A percentile compares a stretch with the other conserved stretches of the same genome.
Evolutionary conservation across 208 protist species (phyloP).

Genomic region (Trypanosoma conorhini): DNA sequence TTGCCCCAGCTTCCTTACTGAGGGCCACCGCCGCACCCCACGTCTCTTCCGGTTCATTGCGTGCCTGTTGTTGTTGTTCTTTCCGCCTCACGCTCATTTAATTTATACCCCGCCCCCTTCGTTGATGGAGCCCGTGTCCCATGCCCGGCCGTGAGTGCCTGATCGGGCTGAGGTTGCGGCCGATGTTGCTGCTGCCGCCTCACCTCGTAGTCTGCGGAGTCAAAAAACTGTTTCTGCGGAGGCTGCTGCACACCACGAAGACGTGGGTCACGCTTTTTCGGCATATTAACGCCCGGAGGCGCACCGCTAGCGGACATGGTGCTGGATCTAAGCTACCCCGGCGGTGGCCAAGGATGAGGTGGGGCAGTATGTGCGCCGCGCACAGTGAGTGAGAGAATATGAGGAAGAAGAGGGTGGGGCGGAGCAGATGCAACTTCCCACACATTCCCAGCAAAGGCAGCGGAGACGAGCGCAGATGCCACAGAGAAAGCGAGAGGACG

Average conservation of each 20-base stretch:
- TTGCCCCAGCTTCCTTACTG: not conserved
- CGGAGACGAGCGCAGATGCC: not conserved
- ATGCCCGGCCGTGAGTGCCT: not conserved
- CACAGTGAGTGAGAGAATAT: not conserved
- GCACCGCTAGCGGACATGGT: constrained; percentile 20
- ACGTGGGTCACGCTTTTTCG: constrained; percentile 85
- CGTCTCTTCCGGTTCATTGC: not conserved
- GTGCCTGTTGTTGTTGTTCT: not conserved
- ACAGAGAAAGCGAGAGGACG: constrained; percentile 5
- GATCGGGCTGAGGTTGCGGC: not conserved
- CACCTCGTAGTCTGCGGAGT: constrained; percentile 90
- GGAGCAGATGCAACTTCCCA: not conserved
- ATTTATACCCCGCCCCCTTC: not conserved
- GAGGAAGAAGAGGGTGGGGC: not conserved
- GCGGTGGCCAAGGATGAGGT: not conserved
- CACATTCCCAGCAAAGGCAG: not conserved
- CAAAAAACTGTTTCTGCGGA: constrained; percentile 78
- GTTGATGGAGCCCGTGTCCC: not conserved
- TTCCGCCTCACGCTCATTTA: not conserved
- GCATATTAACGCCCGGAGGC: constrained; percentile 82
- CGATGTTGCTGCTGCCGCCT: constrained; percentile 33
- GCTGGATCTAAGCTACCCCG: not conserved
- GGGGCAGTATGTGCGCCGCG: no score
- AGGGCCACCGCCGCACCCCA: not conserved
- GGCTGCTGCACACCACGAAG: constrained; percentile 76